Percentiles rank a stretch among this genome's conserved stretches.
Conservation (phyloP, 2,329 filamentous ascomycete species). For the Claviceps quebecensis region DNA sequence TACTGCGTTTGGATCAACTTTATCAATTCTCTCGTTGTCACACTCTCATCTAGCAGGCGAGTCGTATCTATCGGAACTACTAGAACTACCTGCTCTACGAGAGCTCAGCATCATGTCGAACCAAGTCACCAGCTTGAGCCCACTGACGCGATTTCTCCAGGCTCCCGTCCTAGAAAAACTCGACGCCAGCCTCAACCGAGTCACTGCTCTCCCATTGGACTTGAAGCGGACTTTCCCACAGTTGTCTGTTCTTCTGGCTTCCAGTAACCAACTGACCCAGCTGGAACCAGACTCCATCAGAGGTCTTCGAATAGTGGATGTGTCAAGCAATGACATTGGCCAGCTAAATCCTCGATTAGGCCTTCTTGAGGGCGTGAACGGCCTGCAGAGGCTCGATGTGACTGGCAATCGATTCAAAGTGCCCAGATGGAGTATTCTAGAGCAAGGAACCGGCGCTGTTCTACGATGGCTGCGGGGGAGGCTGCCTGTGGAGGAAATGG, state of each 20-base stretch:
- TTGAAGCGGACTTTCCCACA: slow-evolving; percentile 56
- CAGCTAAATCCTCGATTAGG: slow-evolving; percentile 69
- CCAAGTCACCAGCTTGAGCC: slow-evolving; percentile 54
- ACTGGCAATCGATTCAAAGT: slow-evolving; percentile 79
- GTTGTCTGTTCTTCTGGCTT: slow-evolving; percentile 55
- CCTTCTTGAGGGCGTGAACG: slow-evolving; percentile 49
- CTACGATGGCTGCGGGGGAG: slow-evolving; percentile 68
- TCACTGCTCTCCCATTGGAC: slow-evolving; percentile 50
- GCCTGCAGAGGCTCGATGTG: slow-evolving; percentile 57
- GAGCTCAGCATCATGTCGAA: slow-evolving; percentile 67
- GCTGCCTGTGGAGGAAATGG: slow-evolving; percentile 50
- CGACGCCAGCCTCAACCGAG: slow-evolving; percentile 71
- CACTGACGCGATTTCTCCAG: slow-evolving; percentile 51
- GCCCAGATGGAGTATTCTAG: slow-evolving; percentile 68
- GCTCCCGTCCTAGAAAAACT: slow-evolving; percentile 64
- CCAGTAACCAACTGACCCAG: slow-evolving; percentile 66
- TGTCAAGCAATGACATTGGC: slow-evolving; percentile 76
- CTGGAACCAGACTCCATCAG: slow-evolving; percentile 59
- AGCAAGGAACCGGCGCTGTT: slow-evolving; percentile 76
- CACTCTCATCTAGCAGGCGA: slow-evolving; percentile 58
- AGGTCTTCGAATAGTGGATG: slow-evolving; percentile 63
- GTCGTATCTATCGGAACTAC: slow-evolving; percentile 48
- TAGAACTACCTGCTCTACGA: slow-evolving; percentile 59
- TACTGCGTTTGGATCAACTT: slow-evolving; percentile 52
- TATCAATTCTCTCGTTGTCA: slow-evolving; percentile 60